Base-by-base conservation (phyloP, 2,329 filamentous ascomycete species). In the Ilyonectria destructans region DNA sequence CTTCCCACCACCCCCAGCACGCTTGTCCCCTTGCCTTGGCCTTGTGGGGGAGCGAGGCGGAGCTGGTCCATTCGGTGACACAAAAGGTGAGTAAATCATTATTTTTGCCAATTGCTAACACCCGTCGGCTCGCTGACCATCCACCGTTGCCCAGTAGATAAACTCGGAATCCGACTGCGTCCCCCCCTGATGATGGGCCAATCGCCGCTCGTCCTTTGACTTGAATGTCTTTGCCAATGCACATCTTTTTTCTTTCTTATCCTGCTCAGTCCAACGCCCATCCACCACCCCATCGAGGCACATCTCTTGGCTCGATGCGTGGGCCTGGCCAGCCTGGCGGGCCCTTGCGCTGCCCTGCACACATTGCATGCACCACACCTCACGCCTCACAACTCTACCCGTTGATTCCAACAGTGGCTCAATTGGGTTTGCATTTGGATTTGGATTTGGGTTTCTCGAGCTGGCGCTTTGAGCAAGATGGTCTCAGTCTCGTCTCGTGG, bases 91-190 rank as follows among this genome's bases (percentile, higher is more conserved):
- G 48, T 67, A 64, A 68, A 60, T 59, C 48, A 68, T 68, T 68
- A 68, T 64, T 68, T 51, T 58, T 56, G 19, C 48, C 21, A 68
- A 64, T 68, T 64, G 65, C 65, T 68, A 68, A 68, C 55, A 60
- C 48, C 58, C 58, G 46, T 29, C 35, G 40, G 13, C 58, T 45
- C 35, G n/a, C 56, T 33, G 45, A 43, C 58, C 63, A 66, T 52
- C 57, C 63, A 66, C 23, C 59, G 58, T 52, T 57, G 48, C 62
- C 62, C 57, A 54, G 54, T 58, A 67, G 40, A 43, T 43, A 46
- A 21, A 46, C 45, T 8, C 19, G 17, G 64, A 67, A 40, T 15
- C 55, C 37, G 55, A 52, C 19, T 21, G 26, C 19, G 26, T 45
- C 29, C 51, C 51, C 23, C 13, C 33, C 51, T 4, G 4, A n/a